Base-by-base conservation (phyloP, 495 filamentous ascomycete genomes). In the Tuber calosporum region DNA sequence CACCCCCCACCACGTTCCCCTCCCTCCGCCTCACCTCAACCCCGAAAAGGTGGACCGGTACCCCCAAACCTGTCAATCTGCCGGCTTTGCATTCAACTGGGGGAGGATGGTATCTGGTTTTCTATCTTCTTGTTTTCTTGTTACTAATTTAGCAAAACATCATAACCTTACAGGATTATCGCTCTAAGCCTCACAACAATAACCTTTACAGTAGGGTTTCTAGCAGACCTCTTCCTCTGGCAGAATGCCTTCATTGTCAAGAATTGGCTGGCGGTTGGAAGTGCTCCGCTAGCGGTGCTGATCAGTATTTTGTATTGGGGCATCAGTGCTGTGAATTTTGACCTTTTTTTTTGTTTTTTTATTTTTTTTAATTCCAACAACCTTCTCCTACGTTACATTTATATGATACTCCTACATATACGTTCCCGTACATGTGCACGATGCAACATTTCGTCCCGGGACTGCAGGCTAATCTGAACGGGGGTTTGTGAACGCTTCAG, bases 251-350 rank as follows among this genome's bases (percentile, higher is more conserved):
- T 96, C 82, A 73, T 85, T 43, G 69, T 88, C 71, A 97, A 97
- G 82, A 96, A 96, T 81, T 82, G 86, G 5, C 82, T 96, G 53
- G 88, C 89, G 3, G 85, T 92, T 39, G 89, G 89, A 80, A 89
- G 88, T 70, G 88, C 93, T 6, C 94, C 93, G 3, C 83, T 97
- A 74, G 92, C 92, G 78, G 88, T 94, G 37, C 82, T 97, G 41
- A 92, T 97, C 79, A 92, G 87, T 80, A 83, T 93, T n/a, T 85
- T 97, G 0, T 97, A 97, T 82, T 96, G 93, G 92, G 86, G 88
- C 45, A 84, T 97, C 34, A 86, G 88, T 30, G 81, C 84, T 67
- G 82, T 84, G 75, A 58, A 80, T 79, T 36, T 7, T 62, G n/a
- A 74, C 39, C 30, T 69, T 69, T 67, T 70, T 74, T 58, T 36